Evolutionary conservation across 345 rosid genomes (phyloP), one percentile per base, ranked within the genome.

Genomic region (Bruguiera parviflora): DNA sequence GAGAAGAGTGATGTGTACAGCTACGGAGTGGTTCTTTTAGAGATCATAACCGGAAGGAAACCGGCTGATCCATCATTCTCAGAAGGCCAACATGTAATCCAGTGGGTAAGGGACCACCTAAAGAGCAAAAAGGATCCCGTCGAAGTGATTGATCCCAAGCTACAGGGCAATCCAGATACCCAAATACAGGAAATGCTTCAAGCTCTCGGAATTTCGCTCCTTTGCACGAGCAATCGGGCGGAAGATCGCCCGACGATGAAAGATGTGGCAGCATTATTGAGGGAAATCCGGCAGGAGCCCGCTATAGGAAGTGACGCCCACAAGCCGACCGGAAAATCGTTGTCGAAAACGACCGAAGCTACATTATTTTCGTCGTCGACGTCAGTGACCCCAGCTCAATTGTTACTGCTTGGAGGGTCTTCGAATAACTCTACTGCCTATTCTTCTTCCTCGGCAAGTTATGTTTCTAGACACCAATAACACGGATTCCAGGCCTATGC

Each of bases 161-260:
- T 93, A 25, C 84, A 76, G 70, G 93, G 94, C 53, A 87, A 84
- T 61, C 84, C 88, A 0, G 96, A 90, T 63, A 63, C 78, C 1
- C 86, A 86, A 25, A 74, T 93, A 61, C 97, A 93, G 24, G 97
- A 91, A 75, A 93, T 93, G 93, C 82, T 91, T 6, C 98, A 93
- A 71, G 88, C 89, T 3, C 78, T 93, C 5, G 97, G 94, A 33
- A 90, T 93, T 27, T 81, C 98, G 18, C 79, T 93, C 24, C 86
- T 93, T 0, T 93, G 96, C 76, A 88, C 91, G 0, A 89, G 87
- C 81, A 87, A 80, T 66, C 85, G 88, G 8, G 69, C 86, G 2
- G 87, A 86, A 3, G 97, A 93, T 61, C 96, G 97, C 1, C 98
- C 98, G n/a, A 76, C 88, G 19, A 91, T 91, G 96, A 93, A 90